A percentile compares a stretch with the other conserved stretches of the same genome.
Conservation (phyloP, 2,329 filamentous ascomycete genomes). For the Sporothrix pseudoabietina region DNA sequence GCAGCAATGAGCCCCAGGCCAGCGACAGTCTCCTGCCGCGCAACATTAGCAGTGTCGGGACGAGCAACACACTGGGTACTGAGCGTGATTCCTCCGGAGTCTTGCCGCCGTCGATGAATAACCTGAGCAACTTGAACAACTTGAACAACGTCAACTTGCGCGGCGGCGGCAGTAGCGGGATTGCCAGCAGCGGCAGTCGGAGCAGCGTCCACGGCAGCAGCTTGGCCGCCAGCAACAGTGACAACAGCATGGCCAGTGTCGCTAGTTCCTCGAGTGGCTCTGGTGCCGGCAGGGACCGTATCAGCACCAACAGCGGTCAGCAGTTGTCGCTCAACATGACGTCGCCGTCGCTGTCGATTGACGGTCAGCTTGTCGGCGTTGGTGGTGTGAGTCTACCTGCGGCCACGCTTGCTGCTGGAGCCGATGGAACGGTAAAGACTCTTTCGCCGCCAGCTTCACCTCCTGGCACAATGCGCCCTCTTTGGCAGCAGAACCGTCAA, state of each 20-base stretch:
- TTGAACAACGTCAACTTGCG: not conserved
- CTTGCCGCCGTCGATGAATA: not conserved
- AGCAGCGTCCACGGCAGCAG: not conserved
- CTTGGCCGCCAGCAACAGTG: not conserved
- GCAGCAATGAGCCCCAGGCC: not conserved
- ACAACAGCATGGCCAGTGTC: not conserved
- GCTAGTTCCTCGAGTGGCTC: not conserved
- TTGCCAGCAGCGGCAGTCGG: constrained; percentile 2
- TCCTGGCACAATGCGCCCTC: constrained; percentile 40
- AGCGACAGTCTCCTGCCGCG: not conserved
- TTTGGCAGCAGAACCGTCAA: constrained; percentile 59
- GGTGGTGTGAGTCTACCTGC: constrained; percentile 9
- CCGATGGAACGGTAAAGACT: not conserved
- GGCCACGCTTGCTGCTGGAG: not conserved
- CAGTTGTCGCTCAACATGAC: constrained; percentile 24
- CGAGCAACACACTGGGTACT: not conserved
- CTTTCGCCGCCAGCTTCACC: constrained; percentile 4
- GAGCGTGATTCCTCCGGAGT: constrained; percentile 19
- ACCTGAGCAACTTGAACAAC: not conserved
- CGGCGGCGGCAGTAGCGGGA: constrained; percentile 21
- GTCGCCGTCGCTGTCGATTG: constrained; percentile 23
- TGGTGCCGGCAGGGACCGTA: not conserved
- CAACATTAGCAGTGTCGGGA: not conserved
- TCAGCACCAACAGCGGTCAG: constrained; percentile 5
- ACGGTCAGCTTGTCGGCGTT: not conserved